Base-by-base conservation (phyloP, 176 grass and related monocot genomes). In the Typha latifolia region DNA sequence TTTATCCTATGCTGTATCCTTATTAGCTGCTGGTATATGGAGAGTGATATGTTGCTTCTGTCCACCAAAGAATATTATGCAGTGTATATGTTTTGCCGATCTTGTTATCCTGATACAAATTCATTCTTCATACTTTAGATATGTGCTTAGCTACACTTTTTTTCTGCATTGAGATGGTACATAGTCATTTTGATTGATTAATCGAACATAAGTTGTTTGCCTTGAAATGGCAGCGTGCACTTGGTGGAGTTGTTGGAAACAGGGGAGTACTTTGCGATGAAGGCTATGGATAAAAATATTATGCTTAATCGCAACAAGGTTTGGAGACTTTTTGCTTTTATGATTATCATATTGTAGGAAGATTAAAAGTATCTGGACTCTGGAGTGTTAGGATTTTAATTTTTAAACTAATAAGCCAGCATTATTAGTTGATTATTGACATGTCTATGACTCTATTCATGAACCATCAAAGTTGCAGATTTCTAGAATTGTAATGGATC, bases 221-320 rank as follows among this genome's bases (percentile, higher is more conserved):
- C 8, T 64, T 75, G 21, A 49, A 79, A 79, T 72, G 82, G 80
- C 52, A 96, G 88, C 61, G 93, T 96, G 66, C 88, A 91, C 51
- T 86, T 96, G 69, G 93, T 96, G 72, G 88, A 96, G 74, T 80
- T 96, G 75, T 16, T 82, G 21, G 81, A 85, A 22, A 91, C 83
- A 53, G 82, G 88, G 50, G 79, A 84, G 81, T 81, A 86, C 49
- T 96, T 86, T 84, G 93, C 93, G 56, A 91, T 96, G 93, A 96
- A 96, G 74, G 75, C 83, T 66, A 96, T 96, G 93, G 85, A 96
- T 76, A 91, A 96, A 84, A 89, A 22, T 43, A 32, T 75, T 49
- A 96, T 96, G 85, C 80, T 96, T 81, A 91, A 91, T 24, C 93
- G 93, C 49, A 96, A 91, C 74, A 96, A 96, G 92, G 88, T 96